Evolutionary conservation across 176 grass and related monocot genomes (phyloP), one percentile per base, ranked within the genome.

Genomic region (Aegilops umbellulata): DNA sequence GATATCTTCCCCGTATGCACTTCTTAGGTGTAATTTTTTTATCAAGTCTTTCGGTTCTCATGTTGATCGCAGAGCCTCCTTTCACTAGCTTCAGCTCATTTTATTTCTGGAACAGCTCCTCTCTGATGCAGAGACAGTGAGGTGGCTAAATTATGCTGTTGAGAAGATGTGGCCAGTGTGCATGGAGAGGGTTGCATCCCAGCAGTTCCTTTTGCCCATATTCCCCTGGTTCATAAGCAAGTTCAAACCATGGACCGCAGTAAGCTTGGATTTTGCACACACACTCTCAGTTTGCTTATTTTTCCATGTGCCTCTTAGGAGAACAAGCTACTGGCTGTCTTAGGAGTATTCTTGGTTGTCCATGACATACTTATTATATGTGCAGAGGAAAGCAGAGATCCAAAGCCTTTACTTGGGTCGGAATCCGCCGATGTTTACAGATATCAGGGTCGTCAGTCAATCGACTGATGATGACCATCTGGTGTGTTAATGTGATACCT

Each of bases 131-230:
- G 97, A 99, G 80, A 94, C 97, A 62, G 92, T 99, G 74, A 82
- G 97, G 75, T 99, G 97, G 97, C 77, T 99, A 53, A 99, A 99
- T 94, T 88, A 94, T 86, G 88, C 97, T 34, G 72, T 99, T 65
- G 94, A 94, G 83, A 96, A 96, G 84, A 90, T 99, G 22, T 99
- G 97, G 97, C 94, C 92, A 70, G 88, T 99, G 82, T 99, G 97
- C 86, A 89, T 99, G 94, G 93, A 99, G 80, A 86, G 90, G 83
- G 82, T 99, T 79, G 92, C 97, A 69, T 95, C 94, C 27, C 78
- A 99, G 67, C 84, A 99, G 65, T 93, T 99, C 80, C 94, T 99
- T 80, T 82, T 99, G 86, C 97, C 97, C 11, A 94, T 99, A 81
- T 86, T 99, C 72, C 97, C 97, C 19, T 99, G 97, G 97, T 99